A percentile compares a stretch with the other conserved stretches of the same genome.
Evolutionary conservation across 768 basidiomycete genomes (phyloP).

Genomic region (Russula sp.): DNA sequence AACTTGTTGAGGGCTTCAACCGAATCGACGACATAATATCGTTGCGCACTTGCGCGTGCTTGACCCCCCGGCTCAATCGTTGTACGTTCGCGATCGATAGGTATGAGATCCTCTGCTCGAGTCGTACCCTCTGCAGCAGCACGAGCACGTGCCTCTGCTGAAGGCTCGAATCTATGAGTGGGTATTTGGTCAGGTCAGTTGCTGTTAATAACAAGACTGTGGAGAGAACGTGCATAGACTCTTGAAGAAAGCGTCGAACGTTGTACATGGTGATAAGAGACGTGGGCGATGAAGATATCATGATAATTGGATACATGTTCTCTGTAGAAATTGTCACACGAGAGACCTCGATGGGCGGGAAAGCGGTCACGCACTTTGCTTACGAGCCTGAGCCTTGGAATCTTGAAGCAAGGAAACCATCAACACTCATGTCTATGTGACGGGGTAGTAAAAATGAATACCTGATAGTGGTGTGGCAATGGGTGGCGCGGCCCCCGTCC

Average conservation of each 20-base stretch:
- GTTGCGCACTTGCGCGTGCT: conserved; percentile 48
- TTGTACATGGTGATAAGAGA: conserved; percentile 98
- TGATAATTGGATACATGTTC: conserved; percentile 88
- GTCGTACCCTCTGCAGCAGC: conserved; percentile 68
- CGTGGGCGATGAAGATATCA: conserved; percentile 94
- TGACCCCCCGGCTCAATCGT: conserved; percentile 62
- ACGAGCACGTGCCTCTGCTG: conserved; percentile 68
- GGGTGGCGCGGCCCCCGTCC: conserved; percentile 45
- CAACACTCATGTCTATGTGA: not conserved
- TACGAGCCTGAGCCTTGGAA: conserved; percentile 60
- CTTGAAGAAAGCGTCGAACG: conserved; percentile 89
- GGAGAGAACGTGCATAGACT: conserved; percentile 54
- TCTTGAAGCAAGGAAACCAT: conserved; percentile 37
- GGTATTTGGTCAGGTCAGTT: not conserved
- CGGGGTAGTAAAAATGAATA: not conserved
- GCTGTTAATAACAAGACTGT: not conserved
- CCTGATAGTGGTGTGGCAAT: conserved; percentile 42
- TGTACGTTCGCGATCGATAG: conserved; percentile 84
- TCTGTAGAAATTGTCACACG: conserved; percentile 41
- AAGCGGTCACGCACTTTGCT: conserved; percentile 54
- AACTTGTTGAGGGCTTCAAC: conserved; percentile 92
- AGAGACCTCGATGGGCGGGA: not conserved
- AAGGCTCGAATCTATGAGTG: conserved; percentile 54
- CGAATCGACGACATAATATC: conserved; percentile 87
- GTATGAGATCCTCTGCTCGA: conserved; percentile 76